Base-by-base conservation (phyloP, 164 flowering plant species). In the Paratinospora sagittata region DNA sequence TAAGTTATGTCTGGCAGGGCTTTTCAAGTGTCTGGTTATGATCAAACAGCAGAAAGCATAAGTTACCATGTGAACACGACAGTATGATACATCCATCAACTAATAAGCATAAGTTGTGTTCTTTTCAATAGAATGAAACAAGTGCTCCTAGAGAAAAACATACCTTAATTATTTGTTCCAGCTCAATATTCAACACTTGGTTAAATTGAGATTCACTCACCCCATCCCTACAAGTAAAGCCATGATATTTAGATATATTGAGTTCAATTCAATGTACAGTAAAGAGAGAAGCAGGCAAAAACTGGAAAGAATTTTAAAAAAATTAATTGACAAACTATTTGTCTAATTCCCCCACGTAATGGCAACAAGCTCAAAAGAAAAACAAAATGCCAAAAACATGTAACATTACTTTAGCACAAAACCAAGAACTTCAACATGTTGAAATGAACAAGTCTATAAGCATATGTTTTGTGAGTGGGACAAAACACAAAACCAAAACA, bases 141-240 rank as follows among this genome's bases (percentile, higher is more conserved):
- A 21, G 52, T 23, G 55, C 24, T 23, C 1, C 14, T 1, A 11
- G 24, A 27, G 62, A 3, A 6, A 52, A 21, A 57, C 71, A 24
- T 49, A 90, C 97, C 97, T 92, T 82, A 49, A 87, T 81, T 65
- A 92, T 85, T 74, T 92, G 97, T 37, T 84, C 87, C 69, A 92
- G 76, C 83, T 92, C 97, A 67, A 83, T 75, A 76, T 92, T 82
- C 75, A 92, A 58, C 65, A 92, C 96, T 82, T 92, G 93, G 70
- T 80, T 84, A 68, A 92, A 92, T 67, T 90, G 97, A 3, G 93
- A 82, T 72, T 92, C 92, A 52, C 90, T 86, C 14, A 92, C 90
- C 39, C 97, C 97, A 73, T 90, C 96, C 86, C 97, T 92, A 75
- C 60, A 17, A 78, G 45, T 11, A 67, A 69, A 79, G 60, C 17